Conservation (phyloP, 371 early-diverging fungal species). For the Rhizopus stolonifer region DNA sequence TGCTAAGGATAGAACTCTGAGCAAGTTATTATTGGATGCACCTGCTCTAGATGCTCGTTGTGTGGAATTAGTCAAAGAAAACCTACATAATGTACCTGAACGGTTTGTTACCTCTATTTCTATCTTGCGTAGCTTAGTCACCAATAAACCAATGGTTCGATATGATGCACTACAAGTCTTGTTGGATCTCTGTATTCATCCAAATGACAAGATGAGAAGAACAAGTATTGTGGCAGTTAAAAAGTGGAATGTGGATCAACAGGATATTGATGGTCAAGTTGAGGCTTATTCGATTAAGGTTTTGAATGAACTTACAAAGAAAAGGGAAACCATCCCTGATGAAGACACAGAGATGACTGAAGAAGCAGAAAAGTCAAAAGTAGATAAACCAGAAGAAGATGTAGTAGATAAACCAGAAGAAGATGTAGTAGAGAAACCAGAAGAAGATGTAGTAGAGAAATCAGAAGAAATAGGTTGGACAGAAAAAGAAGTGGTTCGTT, state of each 20-base stretch:
- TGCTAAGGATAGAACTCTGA: slow-evolving; percentile 39
- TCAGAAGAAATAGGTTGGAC: slow-evolving; percentile 25
- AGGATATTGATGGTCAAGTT: slow-evolving; percentile 41
- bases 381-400: not conserved
- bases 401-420: slow-evolving; percentile 1
- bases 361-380: slow-evolving; percentile 1
- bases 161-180: slow-evolving; percentile 34
- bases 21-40: slow-evolving; percentile 41
- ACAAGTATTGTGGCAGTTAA: slow-evolving; percentile 61
- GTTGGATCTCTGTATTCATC: slow-evolving; percentile 34
- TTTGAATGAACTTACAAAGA: slow-evolving; percentile 31
- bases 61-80: slow-evolving; percentile 28
- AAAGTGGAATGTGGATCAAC: slow-evolving; percentile 64
- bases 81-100: slow-evolving; percentile 33
- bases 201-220: slow-evolving; percentile 42
- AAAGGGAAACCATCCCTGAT: too few relatives aligned
- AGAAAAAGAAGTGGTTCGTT: slow-evolving; percentile 39
- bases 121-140: slow-evolving; percentile 35
- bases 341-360: too few relatives aligned
- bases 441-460: slow-evolving; percentile 6
- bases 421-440: not conserved
- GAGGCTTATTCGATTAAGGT: slow-evolving; percentile 53
- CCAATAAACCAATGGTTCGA: slow-evolving; percentile 30
- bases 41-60: slow-evolving; percentile 36
- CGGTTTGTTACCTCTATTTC: slow-evolving; percentile 45